Conservation (phyloP, 176 grass and related monocot species). For the Carex littledalei region DNA sequence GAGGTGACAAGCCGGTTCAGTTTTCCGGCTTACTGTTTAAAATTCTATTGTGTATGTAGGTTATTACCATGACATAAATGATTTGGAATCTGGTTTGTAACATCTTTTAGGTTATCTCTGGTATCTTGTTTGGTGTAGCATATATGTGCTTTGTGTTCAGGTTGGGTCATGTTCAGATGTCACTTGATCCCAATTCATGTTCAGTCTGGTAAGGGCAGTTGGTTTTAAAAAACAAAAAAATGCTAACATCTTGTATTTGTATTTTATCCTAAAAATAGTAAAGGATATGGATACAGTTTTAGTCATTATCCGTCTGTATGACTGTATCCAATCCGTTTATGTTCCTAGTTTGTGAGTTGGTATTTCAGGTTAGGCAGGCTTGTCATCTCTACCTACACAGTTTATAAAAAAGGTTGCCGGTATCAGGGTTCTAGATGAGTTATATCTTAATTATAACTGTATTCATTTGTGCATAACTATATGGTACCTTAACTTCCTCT, state of each 20-base stretch:
- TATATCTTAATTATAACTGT: not conserved
- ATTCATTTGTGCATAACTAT: not conserved
- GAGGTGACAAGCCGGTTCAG: not conserved
- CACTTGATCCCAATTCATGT: not conserved
- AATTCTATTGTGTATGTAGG: not conserved
- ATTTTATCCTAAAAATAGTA: not conserved
- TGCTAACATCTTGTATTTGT: not conserved
- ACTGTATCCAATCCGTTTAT: no score
- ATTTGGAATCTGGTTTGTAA: not conserved
- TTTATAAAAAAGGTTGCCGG: not conserved
- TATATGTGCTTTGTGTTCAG: not conserved
- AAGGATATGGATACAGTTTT: no score
- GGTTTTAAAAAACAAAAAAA: not conserved
- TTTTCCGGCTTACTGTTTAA: not conserved
- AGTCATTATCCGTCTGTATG: no score
- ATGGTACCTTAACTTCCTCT: not conserved
- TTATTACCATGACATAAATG: not conserved
- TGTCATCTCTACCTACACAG: not conserved
- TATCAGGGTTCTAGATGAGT: not conserved
- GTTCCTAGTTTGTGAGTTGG: not conserved
- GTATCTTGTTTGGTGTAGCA: not conserved
- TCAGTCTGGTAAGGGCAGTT: not conserved
- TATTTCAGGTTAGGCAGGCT: not conserved
- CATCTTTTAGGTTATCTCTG: not conserved
- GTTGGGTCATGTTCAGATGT: not conserved